Conservation (phyloP, 1,139 yeast genomes). For the Nadsonia commutata region DNA sequence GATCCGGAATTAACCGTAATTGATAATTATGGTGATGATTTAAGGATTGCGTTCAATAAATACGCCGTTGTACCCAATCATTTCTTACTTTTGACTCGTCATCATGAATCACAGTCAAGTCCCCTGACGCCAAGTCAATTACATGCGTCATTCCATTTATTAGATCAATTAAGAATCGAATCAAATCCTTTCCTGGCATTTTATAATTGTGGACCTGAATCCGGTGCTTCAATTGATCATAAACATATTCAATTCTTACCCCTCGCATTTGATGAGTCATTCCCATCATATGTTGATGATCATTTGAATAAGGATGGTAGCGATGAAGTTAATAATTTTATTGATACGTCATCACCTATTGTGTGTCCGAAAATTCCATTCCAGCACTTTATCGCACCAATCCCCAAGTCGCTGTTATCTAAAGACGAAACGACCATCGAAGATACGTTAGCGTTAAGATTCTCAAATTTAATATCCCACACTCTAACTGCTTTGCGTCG, state of each 20-base stretch:
- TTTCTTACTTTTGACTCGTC: constrained; percentile 59
- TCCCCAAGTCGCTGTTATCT: constrained; percentile 21
- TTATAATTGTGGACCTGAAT: constrained; percentile 72
- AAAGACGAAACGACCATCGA: constrained; percentile 30
- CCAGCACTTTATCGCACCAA: constrained; percentile 65
- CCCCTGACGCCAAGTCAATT: constrained; percentile 61
- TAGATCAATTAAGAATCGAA: constrained; percentile 25
- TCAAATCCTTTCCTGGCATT: constrained; percentile 50
- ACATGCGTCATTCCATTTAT: constrained; percentile 38
- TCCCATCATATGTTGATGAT: constrained; percentile 45
- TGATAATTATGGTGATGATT: constrained; percentile 34
- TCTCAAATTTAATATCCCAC: constrained; percentile 57
- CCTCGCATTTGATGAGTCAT: constrained; percentile 34
- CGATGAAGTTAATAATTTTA: constrained; percentile 21
- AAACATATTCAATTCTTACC: constrained; percentile 79
- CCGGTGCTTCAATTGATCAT: constrained; percentile 91
- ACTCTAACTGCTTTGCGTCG: constrained; percentile 45
- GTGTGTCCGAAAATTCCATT: constrained; percentile 51
- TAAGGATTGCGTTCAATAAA: constrained; percentile 54
- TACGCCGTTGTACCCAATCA: constrained; percentile 75
- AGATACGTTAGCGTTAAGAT: constrained; percentile 45
- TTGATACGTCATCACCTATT: constrained; percentile 38
- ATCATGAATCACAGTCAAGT: constrained; percentile 54
- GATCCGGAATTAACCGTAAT: constrained; percentile 61
- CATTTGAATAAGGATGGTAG: constrained; percentile 33